Evolutionary conservation across 441 rosid genomes (phyloP), one percentile per base, ranked within the genome.

Genomic region (Eruca vesicaria): DNA sequence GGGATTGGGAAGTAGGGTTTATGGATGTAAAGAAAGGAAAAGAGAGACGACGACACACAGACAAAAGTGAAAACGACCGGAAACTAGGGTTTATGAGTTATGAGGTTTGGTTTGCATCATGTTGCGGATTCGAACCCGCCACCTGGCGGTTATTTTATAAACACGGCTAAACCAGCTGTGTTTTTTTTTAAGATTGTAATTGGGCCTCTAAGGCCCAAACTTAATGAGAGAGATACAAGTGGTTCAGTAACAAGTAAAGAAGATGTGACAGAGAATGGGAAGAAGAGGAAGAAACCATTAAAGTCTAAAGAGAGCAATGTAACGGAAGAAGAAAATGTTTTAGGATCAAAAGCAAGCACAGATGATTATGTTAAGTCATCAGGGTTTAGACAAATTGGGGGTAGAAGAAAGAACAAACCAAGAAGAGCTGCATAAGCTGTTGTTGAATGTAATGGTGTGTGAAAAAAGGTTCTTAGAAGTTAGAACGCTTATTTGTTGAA

Each of bases 401-500:
- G 98, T 76, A 88, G 99, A 82, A 79, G 99, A 76, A 95, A 95
- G 84, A 91, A 68, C 82, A 95, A 90, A 82, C 99, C 99, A 72
- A 90, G 92, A 33, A 72, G 99, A 63, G 99, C 99, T 56, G 99
- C 99, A 16, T 96, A 91, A 84, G 95, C 92, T 52, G 93, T 86
- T 58, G 95, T 95, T 48, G 96, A 91, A 69, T 95, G 97, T 92
- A 88, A 66, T 72, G 77, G 77, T n/a, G 52, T 78, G 28, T 83
- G 76, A 29, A 29, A 29, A 88, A 80, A 75, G 52, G 48, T 4
- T 58, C 69, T 64, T 53, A 21, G 9, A 52, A 60, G 45, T 31
- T 52, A 18, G 41, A 69, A 69, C 43, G 71, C 15, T 20, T 6
- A 7, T 12, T 53, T 21, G 8, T 26, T 50, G 16, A 12, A 29